phyloP scores from a whole-genome alignment of 192 early-diverging fungal genomes.

The Backusella australiensis region DNA sequence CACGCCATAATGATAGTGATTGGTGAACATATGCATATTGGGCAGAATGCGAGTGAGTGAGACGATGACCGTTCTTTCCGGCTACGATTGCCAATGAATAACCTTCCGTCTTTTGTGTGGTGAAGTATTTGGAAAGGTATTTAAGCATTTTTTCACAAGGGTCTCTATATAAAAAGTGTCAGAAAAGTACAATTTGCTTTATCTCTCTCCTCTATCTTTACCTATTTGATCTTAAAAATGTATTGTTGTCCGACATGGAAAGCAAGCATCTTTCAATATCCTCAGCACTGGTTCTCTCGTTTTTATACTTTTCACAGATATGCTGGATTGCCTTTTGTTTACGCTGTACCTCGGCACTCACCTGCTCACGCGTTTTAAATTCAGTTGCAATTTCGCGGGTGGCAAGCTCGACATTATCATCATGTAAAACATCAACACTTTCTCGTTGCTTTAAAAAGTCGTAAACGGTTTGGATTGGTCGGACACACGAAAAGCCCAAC shows the following conservation, averaged over 20 bases:
- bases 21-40: conserved; percentile 95
- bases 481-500: conserved; percentile 75
- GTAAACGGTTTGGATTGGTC: conserved; percentile 91
- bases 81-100: conserved; percentile 81
- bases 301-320: conserved; percentile 77
- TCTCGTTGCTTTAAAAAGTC: conserved; percentile 63
- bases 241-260: conserved; percentile 97
- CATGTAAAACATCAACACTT: conserved; percentile 71
- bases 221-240: conserved; percentile 81
- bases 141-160: conserved; percentile 92
- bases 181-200: neutral
- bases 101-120: conserved; percentile 61
- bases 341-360: conserved; percentile 80
- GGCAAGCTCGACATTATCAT: conserved; percentile 75
- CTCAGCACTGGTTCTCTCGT: conserved; percentile 49
- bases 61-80: conserved; percentile 81
- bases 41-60: conserved; percentile 88
- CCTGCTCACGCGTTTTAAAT: conserved; percentile 60
- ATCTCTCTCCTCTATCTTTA: conserved; percentile 29
- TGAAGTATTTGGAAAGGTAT: conserved; percentile 76
- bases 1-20: conserved; percentile 92
- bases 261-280: conserved; percentile 84
- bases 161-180: conserved; percentile 59
- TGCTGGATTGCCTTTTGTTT: conserved; percentile 91
- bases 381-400: conserved; percentile 68